A percentile compares a stretch with the other conserved stretches of the same genome.
phyloP scores from a whole-genome alignment of 1,284 basidiomycete genomes.

The Cryptococcus sp. region DNA sequence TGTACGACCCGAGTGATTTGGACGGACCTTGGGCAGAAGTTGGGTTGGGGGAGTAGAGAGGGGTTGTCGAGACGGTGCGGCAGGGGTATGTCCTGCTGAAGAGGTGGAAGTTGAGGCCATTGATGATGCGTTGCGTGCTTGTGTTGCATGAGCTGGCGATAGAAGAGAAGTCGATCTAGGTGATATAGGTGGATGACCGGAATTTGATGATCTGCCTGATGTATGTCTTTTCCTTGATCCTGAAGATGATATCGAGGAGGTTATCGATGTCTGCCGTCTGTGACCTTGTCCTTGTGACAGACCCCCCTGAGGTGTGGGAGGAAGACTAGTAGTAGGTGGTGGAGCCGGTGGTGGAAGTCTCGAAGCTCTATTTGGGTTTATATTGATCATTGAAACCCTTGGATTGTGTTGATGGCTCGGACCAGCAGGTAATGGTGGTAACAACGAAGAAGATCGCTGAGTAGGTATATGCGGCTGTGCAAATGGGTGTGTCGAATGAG shows the following conservation, averaged over 20 bases:
- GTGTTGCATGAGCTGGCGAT: neutral
- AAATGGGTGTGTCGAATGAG: neutral
- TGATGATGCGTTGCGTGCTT: too few relatives aligned
- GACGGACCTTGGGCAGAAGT: too few relatives aligned
- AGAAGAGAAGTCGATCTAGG: neutral
- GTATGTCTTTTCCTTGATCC: neutral
- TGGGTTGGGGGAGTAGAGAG: neutral
- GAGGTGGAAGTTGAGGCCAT: too few relatives aligned
- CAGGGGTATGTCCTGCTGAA: neutral
- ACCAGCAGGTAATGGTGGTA: constrained; percentile 12
- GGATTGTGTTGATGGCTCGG: too few relatives aligned
- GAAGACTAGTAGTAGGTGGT: constrained; percentile 8
- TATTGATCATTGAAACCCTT: neutral
- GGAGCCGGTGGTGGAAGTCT: constrained; percentile 9
- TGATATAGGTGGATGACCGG: neutral
- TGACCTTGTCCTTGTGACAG: neutral
- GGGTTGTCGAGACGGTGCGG: neutral
- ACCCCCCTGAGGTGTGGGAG: constrained; percentile 6
- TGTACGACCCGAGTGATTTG: constrained; percentile 23
- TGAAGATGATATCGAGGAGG: neutral
- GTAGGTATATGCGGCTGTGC: neutral
- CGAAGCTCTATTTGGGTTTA: neutral
- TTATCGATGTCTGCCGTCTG: neutral
- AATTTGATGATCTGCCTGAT: neutral
- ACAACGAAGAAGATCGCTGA: neutral